These are phyloP conservation scores for Chrysanthemum makinoi DNA, from an alignment of 129 eudicot species.

Conservation along the genomic window DNA sequence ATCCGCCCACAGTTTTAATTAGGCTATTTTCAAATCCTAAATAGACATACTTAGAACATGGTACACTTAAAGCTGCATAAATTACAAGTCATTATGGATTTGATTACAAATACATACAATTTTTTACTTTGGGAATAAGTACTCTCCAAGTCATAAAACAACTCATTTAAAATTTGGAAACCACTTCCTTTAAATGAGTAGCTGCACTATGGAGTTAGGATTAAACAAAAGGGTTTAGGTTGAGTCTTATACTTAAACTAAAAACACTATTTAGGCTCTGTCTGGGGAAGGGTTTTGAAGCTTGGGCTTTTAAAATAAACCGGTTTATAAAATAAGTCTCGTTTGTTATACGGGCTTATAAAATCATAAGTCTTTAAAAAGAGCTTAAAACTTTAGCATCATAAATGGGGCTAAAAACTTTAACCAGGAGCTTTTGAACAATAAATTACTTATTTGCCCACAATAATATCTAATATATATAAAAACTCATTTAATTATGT, in stretches of 20 bases:
- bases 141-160: background rate
- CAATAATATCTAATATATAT: no score
- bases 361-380: no score
- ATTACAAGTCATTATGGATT: background rate
- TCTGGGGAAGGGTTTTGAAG: no score
- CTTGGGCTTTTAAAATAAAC: no score
- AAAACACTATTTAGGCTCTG: background rate
- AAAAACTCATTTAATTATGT: no score
- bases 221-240: slow-evolving; percentile 2
- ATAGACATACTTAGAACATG: background rate
- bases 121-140: background rate
- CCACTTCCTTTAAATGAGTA: slow-evolving; percentile 10
- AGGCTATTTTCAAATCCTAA: background rate
- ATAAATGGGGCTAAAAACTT: no score
- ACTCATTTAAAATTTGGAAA: slow-evolving; percentile 2
- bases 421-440: no score
- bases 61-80: background rate
- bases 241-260: background rate
- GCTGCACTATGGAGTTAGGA: slow-evolving; percentile 3
- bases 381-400: no score
- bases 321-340: no score
- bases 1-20: slow-evolving; percentile 20
- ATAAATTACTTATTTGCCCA: no score
- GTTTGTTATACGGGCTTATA: no score
- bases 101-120: background rate